Percentiles rank a stretch among this genome's conserved stretches.
Conservation (phyloP, 169 alveolate genomes). For the Cryptosporidium parvum region DNA sequence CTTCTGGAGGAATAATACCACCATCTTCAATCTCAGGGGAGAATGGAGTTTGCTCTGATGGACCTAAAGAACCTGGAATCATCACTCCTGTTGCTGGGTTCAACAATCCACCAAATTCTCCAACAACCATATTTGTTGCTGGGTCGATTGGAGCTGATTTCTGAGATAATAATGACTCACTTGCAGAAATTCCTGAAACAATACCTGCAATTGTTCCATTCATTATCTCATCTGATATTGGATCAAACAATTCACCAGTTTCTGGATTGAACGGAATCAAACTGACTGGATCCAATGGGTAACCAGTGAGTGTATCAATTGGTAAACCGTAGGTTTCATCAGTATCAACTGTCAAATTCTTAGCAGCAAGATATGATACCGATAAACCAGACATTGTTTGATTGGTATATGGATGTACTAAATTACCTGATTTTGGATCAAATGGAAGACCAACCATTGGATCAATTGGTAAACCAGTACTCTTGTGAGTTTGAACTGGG, state of each 20-base stretch:
- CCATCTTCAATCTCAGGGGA: conserved; percentile 34
- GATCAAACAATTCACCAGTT: conserved; percentile 55
- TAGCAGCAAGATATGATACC: conserved; percentile 17
- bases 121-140: conserved; percentile 44
- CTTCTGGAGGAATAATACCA: conserved; percentile 62
- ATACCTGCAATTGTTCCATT: conserved; percentile 65
- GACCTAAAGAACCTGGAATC: conserved; percentile 62
- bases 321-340: conserved; percentile 64
- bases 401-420: conserved; percentile 54
- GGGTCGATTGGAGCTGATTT: conserved; percentile 12
- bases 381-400: conserved; percentile 40
- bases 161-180: neutral
- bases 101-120: conserved; percentile 40
- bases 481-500: conserved; percentile 55
- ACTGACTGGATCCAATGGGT: conserved; percentile 57
- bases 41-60: conserved; percentile 28
- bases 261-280: conserved; percentile 56
- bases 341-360: conserved; percentile 23
- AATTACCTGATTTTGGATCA: conserved; percentile 57
- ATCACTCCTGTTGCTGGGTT: conserved; percentile 36
- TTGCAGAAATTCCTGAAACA: conserved; percentile 38
- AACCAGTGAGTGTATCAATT: conserved; percentile 65
- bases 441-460: conserved; percentile 69
- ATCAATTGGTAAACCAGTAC: conserved; percentile 56
- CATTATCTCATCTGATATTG: conserved; percentile 2